Evolutionary conservation across 1,284 basidiomycete genomes (phyloP).

Genomic region (Heterobasidion parviporum): DNA sequence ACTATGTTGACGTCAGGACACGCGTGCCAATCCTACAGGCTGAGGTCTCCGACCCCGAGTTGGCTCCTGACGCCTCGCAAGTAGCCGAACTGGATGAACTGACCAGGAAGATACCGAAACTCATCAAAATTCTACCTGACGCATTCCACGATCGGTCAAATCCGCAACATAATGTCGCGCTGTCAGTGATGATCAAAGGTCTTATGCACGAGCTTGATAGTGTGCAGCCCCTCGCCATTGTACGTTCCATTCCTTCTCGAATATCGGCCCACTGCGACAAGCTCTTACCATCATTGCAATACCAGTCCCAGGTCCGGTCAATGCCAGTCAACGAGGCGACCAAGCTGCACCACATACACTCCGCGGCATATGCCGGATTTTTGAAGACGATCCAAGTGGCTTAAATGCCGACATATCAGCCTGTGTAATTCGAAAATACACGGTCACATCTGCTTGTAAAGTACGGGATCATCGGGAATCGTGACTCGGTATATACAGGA

Average conservation of each 20-base stretch:
- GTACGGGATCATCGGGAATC: no score
- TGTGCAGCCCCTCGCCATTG: constrained; percentile 50
- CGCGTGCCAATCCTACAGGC: constrained; percentile 51
- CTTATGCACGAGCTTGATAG: constrained; percentile 55
- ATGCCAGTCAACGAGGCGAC: constrained; percentile 38
- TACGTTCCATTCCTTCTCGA: constrained; percentile 25
- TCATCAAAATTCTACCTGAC: constrained; percentile 67
- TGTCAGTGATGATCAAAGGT: constrained; percentile 65
- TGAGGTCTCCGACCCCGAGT: constrained; percentile 32
- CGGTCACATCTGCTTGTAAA: no score
- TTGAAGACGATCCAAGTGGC: constrained; percentile 17
- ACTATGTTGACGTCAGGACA: constrained; percentile 60
- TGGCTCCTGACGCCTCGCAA: constrained; percentile 36
- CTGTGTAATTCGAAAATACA: neutral
- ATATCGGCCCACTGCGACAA: constrained; percentile 4
- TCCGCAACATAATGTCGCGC: constrained; percentile 55
- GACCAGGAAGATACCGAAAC: constrained; percentile 50
- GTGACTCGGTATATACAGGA: no score
- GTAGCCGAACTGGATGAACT: constrained; percentile 53
- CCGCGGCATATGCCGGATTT: constrained; percentile 38
- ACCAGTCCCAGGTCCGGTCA: constrained; percentile 30
- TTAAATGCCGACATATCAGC: neutral
- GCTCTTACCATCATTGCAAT: constrained; percentile 16
- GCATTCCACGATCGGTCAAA: constrained; percentile 50
- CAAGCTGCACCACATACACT: constrained; percentile 44